Evolutionary conservation across 441 rosid species (phyloP).

Genomic region (Brassica balearica): DNA sequence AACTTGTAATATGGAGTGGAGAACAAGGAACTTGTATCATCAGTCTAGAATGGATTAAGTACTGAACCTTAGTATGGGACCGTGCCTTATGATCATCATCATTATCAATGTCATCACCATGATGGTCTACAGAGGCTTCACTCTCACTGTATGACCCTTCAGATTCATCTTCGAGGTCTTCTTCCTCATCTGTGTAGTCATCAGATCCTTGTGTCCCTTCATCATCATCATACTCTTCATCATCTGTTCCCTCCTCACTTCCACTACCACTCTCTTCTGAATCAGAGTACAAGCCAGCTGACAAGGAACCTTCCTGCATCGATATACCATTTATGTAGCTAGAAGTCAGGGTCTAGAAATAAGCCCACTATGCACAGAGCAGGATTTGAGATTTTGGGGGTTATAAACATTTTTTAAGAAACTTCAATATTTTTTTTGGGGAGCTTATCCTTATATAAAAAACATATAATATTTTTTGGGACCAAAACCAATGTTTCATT

Average conservation of each 20-base stretch:
- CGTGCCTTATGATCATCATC: conserved; percentile 54
- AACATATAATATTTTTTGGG: too few species aligned
- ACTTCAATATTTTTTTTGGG: too few species aligned
- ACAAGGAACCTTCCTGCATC: conserved; percentile 75
- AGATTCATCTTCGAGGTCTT: conserved; percentile 57
- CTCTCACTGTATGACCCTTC: conserved; percentile 57
- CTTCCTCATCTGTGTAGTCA: conserved; percentile 54
- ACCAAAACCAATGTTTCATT: too few species aligned
- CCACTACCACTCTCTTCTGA: conserved; percentile 84
- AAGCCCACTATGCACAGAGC: too few species aligned
- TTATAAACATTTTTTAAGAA: too few species aligned
- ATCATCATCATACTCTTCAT: conserved; percentile 81
- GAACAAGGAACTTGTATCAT: conserved; percentile 16
- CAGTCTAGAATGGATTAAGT: not conserved
- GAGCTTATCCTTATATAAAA: too few species aligned
- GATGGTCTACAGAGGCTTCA: conserved; percentile 52
- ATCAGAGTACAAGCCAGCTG: conserved; percentile 85
- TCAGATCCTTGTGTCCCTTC: conserved; percentile 60
- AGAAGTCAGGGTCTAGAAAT: not conserved
- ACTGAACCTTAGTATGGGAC: conserved; percentile 35
- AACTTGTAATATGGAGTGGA: conserved; percentile 12
- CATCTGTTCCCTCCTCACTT: conserved; percentile 85
- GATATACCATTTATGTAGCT: conserved; percentile 36
- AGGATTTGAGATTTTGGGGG: too few species aligned
- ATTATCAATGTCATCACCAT: conserved; percentile 30